Percentiles rank a stretch among this genome's conserved stretches.
These are phyloP conservation scores for Dunaliella salina DNA, from an alignment of 163 green algal genomes.

Conservation along the genomic window DNA sequence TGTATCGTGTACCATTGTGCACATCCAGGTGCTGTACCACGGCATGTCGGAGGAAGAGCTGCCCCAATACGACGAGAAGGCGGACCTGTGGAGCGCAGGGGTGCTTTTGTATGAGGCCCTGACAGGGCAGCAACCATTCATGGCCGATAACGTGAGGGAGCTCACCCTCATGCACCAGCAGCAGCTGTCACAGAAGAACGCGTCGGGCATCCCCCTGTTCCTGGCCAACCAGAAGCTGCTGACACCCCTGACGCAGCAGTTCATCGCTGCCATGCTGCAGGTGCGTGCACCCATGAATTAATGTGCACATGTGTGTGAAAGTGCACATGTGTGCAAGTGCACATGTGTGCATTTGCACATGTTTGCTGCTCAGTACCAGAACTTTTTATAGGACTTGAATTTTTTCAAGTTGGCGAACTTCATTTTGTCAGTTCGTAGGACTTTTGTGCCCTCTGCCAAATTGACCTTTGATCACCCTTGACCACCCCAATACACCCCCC, in stretches of 20 bases:
- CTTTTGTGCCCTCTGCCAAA: no score
- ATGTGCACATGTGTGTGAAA: no score
- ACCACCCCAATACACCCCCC: no score
- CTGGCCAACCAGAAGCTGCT: constrained; percentile 10
- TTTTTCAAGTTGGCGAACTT: no score
- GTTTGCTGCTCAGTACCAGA: no score
- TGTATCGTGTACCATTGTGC: no score
- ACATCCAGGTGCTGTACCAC: constrained; percentile 21
- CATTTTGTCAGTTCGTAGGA: no score
- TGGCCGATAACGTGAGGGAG: constrained; percentile 35
- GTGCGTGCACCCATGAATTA: constrained; percentile 7
- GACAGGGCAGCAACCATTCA: constrained; percentile 46
- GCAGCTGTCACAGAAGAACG: constrained; percentile 5
- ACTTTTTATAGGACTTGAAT: no score
- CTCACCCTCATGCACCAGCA: constrained; percentile 29
- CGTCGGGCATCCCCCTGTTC: constrained; percentile 4
- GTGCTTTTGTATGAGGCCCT: constrained; percentile 62
- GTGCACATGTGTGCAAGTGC: no score
- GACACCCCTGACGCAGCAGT: constrained; percentile 19
- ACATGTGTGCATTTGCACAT: no score
- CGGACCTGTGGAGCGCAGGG: constrained; percentile 65
- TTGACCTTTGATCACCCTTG: no score
- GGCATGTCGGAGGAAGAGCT: constrained; percentile 46
- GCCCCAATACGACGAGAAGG: constrained; percentile 48
- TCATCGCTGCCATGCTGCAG: constrained; percentile 45